Evolutionary conservation across 257 asterid genomes (phyloP).

Genomic region (Nicotiana knightiana): DNA sequence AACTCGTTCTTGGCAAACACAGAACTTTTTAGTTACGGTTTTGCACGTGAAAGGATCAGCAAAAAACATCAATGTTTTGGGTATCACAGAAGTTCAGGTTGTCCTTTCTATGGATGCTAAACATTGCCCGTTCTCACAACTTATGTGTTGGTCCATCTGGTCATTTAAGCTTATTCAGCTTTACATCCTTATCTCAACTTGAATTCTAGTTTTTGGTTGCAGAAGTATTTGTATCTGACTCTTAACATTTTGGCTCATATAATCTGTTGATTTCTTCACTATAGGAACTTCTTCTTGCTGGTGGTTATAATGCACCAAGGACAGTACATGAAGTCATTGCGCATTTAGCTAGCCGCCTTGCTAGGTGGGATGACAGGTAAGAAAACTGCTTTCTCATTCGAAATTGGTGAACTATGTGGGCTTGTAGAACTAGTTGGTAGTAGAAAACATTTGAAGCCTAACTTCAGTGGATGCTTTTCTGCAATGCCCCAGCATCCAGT

Average conservation of each 20-base stretch:
- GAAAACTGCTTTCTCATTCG: conserved; percentile 8
- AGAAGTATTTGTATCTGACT: neutral
- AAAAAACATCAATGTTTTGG: conserved; percentile 66
- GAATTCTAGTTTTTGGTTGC: conserved; percentile 1
- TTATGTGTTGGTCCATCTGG: conserved; percentile 5
- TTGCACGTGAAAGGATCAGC: conserved; percentile 80
- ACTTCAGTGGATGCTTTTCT: neutral
- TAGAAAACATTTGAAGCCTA: neutral
- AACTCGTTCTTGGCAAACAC: conserved; percentile 94
- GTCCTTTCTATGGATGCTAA: conserved; percentile 2
- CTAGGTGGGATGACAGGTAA: conserved; percentile 99
- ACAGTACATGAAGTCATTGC: conserved; percentile 75
- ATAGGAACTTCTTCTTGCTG: conserved; percentile 81
- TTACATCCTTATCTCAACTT: neutral
- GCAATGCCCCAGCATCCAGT: neutral
- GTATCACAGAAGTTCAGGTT: conserved; percentile 95
- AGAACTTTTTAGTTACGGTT: conserved; percentile 67
- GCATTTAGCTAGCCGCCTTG: conserved; percentile 71
- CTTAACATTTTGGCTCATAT: neutral
- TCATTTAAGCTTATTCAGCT: neutral
- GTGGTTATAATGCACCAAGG: conserved; percentile 78
- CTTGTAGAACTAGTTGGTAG: neutral
- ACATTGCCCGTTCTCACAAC: neutral
- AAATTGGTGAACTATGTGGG: neutral
- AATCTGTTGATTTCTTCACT: conserved; percentile 1